These are phyloP conservation scores for Moniliophthora roreri DNA, from an alignment of 1,284 basidiomycete species.

Conservation along the genomic window DNA sequence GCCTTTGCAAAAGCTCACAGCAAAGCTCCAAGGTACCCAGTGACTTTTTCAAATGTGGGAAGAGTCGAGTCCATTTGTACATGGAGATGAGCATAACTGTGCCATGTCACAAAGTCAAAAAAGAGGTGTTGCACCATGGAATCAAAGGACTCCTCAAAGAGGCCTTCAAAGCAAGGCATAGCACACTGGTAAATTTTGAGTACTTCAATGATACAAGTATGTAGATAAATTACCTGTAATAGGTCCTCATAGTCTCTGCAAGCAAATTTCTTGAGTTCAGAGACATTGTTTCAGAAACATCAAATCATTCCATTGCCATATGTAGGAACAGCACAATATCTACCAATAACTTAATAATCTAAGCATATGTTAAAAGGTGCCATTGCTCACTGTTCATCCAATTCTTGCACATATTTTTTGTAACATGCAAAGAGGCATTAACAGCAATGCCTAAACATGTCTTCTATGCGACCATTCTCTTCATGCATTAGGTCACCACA, in stretches of 20 bases:
- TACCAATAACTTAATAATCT: constrained; percentile 17
- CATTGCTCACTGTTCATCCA: too few species aligned
- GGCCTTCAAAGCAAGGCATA: background rate
- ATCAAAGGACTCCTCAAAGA: background rate
- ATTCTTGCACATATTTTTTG: too few species aligned
- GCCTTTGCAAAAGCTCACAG: too few species aligned
- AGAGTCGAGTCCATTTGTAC: background rate
- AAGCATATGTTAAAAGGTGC: too few species aligned
- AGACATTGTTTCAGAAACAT: constrained; percentile 24
- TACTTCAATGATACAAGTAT: background rate
- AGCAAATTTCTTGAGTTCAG: constrained; percentile 30
- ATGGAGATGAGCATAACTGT: background rate
- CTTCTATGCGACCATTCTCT: too few species aligned
- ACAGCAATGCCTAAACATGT: too few species aligned
- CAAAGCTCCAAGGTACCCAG: too few species aligned
- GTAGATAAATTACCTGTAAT: constrained; percentile 23
- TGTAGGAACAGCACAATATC: constrained; percentile 20
- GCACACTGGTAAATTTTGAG: background rate
- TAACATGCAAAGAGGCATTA: too few species aligned
- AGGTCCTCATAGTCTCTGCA: constrained; percentile 29
- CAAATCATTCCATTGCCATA: constrained; percentile 29
- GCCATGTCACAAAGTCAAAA: background rate
- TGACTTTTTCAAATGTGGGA: too few species aligned
- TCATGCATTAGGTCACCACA: too few species aligned
- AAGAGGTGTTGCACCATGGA: background rate